Conservation (phyloP, 2,329 filamentous ascomycete species). For the Botrytis sinoallii region DNA sequence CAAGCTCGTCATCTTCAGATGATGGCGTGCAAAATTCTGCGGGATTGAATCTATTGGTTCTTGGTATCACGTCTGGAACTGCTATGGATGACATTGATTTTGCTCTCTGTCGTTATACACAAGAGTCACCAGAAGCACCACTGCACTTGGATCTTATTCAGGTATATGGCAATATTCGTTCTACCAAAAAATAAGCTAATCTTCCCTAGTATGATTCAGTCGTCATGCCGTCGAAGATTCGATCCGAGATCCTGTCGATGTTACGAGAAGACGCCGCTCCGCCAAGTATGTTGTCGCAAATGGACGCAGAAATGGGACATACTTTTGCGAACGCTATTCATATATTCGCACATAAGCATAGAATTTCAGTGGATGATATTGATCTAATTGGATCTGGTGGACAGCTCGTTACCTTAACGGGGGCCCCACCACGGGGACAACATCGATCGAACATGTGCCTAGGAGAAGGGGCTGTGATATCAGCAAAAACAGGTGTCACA, state of each 20-base stretch:
- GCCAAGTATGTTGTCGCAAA: conserved; percentile 38
- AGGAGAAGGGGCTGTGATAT: conserved; percentile 38
- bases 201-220: conserved; percentile 36
- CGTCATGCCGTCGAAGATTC: conserved; percentile 38
- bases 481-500: conserved; percentile 38
- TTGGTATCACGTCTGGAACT: conserved; percentile 36
- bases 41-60: conserved; percentile 34
- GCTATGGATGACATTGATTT: conserved; percentile 39
- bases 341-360: conserved; percentile 36
- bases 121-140: conserved; percentile 35
- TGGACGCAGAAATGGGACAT: conserved; percentile 38
- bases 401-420: conserved; percentile 35
- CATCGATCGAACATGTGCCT: conserved; percentile 38
- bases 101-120: conserved; percentile 37
- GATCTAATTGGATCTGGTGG: conserved; percentile 37
- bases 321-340: conserved; percentile 37
- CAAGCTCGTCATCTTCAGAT: conserved; percentile 30
- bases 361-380: conserved; percentile 35
- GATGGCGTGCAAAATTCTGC: conserved; percentile 24
- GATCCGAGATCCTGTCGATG: conserved; percentile 37
- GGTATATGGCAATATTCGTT: conserved; percentile 23
- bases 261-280: conserved; percentile 37
- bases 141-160: conserved; percentile 35
- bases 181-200: conserved; percentile 3
- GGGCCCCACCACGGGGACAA: conserved; percentile 34